Conservation (phyloP, 148 eudicot species). For the Agrostemma githago region DNA sequence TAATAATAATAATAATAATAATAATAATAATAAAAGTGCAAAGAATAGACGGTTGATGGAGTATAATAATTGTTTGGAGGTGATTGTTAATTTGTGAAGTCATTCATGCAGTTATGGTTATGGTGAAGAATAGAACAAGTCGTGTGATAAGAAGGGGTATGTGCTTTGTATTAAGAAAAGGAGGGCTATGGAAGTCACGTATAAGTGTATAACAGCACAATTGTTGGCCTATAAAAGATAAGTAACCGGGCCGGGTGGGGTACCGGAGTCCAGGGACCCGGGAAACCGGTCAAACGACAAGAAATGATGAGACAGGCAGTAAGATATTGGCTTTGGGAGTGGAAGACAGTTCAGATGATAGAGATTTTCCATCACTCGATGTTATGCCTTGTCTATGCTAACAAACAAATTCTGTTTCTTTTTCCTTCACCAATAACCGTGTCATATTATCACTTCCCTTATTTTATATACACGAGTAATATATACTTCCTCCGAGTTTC, state of each 20-base stretch:
- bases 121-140: not conserved
- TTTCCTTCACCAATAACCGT: not conserved
- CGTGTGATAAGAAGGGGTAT: not conserved
- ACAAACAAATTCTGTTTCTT: constrained; percentile 21
- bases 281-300: constrained; percentile 14
- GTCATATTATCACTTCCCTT: no score
- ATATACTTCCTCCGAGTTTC: no score
- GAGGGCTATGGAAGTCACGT: not conserved
- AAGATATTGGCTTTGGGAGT: constrained; percentile 23
- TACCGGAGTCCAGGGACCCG: constrained; percentile 10
- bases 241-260: not conserved
- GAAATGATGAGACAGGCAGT: constrained; percentile 19
- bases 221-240: not conserved
- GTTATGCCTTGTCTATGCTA: constrained; percentile 26
- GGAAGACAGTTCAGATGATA: constrained; percentile 28
- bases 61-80: not conserved
- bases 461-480: no score
- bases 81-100: not conserved
- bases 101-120: constrained; percentile 7
- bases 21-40: not conserved
- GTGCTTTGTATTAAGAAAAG: not conserved
- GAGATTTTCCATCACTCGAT: constrained; percentile 17
- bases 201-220: not conserved
- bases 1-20: not conserved
- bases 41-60: not conserved